These are phyloP conservation scores for Candida railenensis DNA, from an alignment of 805 yeast genomes.

Conservation along the genomic window DNA sequence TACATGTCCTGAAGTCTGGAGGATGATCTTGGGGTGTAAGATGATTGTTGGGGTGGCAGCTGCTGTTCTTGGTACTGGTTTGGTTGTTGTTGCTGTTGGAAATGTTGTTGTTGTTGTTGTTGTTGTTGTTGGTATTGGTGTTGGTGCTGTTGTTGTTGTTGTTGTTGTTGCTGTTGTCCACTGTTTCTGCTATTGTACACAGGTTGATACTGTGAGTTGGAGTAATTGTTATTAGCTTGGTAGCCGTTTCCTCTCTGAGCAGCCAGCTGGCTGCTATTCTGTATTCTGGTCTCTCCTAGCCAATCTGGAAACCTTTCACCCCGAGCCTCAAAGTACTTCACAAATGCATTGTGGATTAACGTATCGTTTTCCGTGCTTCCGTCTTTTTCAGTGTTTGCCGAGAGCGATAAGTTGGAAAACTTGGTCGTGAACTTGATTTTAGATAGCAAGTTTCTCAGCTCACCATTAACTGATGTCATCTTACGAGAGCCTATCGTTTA, in stretches of 20 bases:
- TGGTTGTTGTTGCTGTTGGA: conserved; percentile 4
- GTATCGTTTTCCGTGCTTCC: conserved; percentile 39
- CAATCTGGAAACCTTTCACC: conserved; percentile 42
- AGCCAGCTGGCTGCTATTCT: conserved; percentile 1
- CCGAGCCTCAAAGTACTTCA: conserved; percentile 32
- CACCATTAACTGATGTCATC: conserved; percentile 2
- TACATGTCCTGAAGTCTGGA: conserved; percentile 40
- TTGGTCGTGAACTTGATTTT: conserved; percentile 36
- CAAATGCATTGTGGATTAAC: conserved; percentile 43
- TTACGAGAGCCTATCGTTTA: no score
- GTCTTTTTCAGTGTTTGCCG: conserved; percentile 34
- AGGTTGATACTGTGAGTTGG: conserved; percentile 21
- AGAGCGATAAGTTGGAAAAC: conserved; percentile 35
- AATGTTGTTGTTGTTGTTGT: not conserved
- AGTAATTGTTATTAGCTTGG: conserved; percentile 10
- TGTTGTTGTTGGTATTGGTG: conserved; percentile 4
- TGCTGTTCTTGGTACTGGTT: conserved; percentile 1
- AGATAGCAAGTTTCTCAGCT: conserved; percentile 21
- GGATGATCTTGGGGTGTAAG: conserved; percentile 31
- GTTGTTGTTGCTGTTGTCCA: conserved; percentile 4
- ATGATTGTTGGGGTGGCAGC: conserved; percentile 6
- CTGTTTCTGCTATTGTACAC: conserved; percentile 23
- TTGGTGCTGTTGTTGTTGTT: not conserved
- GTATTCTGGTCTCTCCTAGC: conserved; percentile 30
- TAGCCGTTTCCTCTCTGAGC: not conserved